These are phyloP conservation scores for Solanum hybrid DNA, from an alignment of 305 asterid genomes.

Conservation along the genomic window DNA sequence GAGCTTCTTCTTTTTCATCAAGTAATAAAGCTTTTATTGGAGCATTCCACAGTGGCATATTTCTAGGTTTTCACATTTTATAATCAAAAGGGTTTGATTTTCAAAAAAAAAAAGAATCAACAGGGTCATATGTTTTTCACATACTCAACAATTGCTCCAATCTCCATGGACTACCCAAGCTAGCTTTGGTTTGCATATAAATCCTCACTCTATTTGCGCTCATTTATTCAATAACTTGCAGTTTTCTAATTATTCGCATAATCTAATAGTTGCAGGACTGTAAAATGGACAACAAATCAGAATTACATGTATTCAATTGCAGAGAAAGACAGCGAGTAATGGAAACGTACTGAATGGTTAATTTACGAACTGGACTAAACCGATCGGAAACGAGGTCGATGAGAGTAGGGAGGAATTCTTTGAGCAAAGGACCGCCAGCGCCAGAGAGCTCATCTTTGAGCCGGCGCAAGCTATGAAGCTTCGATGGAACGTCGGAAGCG, in stretches of 20 bases:
- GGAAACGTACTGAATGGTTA: slow-evolving; percentile 51
- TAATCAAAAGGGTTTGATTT: background rate
- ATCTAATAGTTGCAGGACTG: background rate
- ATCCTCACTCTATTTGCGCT: background rate
- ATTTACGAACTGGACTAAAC: slow-evolving; percentile 68
- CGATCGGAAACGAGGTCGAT: slow-evolving; percentile 58
- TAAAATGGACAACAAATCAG: background rate
- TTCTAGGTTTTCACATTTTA: background rate
- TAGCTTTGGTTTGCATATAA: background rate
- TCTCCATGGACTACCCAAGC: background rate
- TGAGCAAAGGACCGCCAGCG: slow-evolving; percentile 39
- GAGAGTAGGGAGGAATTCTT: slow-evolving; percentile 45
- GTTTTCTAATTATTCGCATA: background rate
- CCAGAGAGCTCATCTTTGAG: slow-evolving; percentile 44
- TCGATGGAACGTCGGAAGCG: slow-evolving; percentile 39
- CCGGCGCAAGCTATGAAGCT: slow-evolving; percentile 55
- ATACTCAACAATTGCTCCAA: background rate
- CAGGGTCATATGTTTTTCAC: background rate
- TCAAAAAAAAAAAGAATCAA: background rate
- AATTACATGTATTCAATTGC: background rate
- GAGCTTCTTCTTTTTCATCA: background rate
- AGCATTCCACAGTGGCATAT: background rate
- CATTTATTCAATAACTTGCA: background rate
- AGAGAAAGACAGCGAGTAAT: background rate
- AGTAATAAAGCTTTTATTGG: background rate